These are phyloP conservation scores for Albugo laibachii DNA, from an alignment of 352 stramenopile species.

Conservation along the genomic window DNA sequence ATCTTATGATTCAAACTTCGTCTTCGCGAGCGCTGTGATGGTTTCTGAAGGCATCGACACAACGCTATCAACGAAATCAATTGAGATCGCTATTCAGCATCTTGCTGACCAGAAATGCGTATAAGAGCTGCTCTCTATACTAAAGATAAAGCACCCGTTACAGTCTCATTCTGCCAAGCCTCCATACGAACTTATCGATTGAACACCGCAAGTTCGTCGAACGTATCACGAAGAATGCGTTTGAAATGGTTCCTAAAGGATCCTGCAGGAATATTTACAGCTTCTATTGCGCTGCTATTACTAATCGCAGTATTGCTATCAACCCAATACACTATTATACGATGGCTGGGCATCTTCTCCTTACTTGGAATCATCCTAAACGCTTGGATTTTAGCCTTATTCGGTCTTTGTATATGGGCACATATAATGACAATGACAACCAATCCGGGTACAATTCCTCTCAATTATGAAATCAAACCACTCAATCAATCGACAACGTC, in stretches of 20 bases:
- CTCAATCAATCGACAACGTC: slow-evolving; percentile 3
- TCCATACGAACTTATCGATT: too few species aligned
- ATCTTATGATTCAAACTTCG: too few species aligned
- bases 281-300: slow-evolving; percentile 22
- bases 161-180: too few species aligned
- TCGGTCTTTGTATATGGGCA: slow-evolving; percentile 53
- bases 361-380: slow-evolving; percentile 18
- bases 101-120: too few species aligned
- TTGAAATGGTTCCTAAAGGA: slow-evolving; percentile 37
- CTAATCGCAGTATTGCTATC: slow-evolving; percentile 23
- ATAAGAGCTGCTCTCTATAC: too few species aligned
- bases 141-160: too few species aligned
- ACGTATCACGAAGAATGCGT: background rate
- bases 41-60: too few species aligned
- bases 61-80: too few species aligned
- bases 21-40: too few species aligned
- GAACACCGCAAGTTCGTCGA: too few species aligned
- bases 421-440: slow-evolving; percentile 54
- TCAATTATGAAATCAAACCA: slow-evolving; percentile 9
- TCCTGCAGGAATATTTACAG: slow-evolving; percentile 37
- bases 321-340: slow-evolving; percentile 10
- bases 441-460: slow-evolving; percentile 48
- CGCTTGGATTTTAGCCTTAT: slow-evolving; percentile 25
- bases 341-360: slow-evolving; percentile 35
- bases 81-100: too few species aligned